Evolutionary conservation across 306 rosid species (phyloP).

Genomic region (Glycine latifolia): DNA sequence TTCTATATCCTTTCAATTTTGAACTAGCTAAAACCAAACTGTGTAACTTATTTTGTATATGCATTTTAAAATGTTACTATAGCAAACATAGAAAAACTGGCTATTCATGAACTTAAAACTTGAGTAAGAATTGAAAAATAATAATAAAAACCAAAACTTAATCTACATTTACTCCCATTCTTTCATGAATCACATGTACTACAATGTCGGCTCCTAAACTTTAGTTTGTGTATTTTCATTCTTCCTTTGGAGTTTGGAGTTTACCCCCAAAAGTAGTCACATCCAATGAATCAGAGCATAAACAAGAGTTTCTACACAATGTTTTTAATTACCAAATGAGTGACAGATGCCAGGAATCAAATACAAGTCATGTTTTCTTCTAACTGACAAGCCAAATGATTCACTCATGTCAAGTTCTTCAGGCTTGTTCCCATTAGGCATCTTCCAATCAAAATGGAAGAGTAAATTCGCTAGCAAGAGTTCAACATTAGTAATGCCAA

Average conservation of each 20-base stretch:
- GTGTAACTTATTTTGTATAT: background rate
- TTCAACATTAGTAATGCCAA: slow-evolving; percentile 30
- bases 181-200: background rate
- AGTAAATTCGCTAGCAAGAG: slow-evolving; percentile 15
- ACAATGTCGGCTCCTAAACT: background rate
- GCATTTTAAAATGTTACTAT: background rate
- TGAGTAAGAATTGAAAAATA: background rate
- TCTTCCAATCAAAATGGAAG: slow-evolving; percentile 33
- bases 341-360: slow-evolving; percentile 7
- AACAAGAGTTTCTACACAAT: background rate
- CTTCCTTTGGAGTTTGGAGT: background rate
- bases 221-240: background rate
- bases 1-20: too few relatives aligned
- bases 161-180: background rate
- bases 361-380: slow-evolving; percentile 4
- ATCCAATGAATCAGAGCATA: background rate
- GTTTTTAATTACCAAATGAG: background rate
- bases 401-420: slow-evolving; percentile 41
- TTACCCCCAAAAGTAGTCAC: background rate
- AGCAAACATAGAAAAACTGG: background rate
- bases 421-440: background rate
- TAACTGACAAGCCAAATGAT: background rate
- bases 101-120: background rate
- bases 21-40: background rate
- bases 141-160: too few relatives aligned